Base-by-base conservation (phyloP, 768 basidiomycete species). In the Gloeostereum incarnatum region DNA sequence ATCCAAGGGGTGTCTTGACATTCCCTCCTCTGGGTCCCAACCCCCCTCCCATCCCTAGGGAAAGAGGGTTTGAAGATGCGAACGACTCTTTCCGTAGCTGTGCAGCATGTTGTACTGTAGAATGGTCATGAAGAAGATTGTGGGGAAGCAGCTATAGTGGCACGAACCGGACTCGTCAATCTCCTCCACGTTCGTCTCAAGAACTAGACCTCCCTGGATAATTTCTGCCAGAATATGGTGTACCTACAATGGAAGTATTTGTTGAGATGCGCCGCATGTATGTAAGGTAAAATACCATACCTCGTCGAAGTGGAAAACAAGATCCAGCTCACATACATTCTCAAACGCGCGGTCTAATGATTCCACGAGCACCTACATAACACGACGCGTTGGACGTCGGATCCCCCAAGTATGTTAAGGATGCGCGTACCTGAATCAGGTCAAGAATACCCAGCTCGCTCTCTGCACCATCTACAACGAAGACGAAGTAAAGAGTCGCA, bases 301-400 rank as follows among this genome's bases (percentile, higher is more conserved):
- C 71, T 98, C 92, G 57, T 98, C 96, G 52, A 97, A 99, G 57
- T 97, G 93, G 58, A 98, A 99, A 36, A 99, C 93, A 9, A 99
- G 71, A 58, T 99, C 96, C 31, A 99, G 68, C 58, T 99, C 96
- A 60, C 96, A 98, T 0, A 99, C 96, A 52, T 97, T 98, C 66
- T 96, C 91, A 54, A 98, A 99, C 11, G 90, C 81, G 25, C 91
- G 71, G 59, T 99, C 96, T 24, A 99, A 70, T 3, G 89, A 83
- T 64, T 99, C 96, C 41, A 99, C 96, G 52, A 99, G 91, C 13
- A 99, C 96, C 93, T 93, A 45, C 7, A 41, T 3, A 42, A 29
- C 11, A 29, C 16, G 9, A 23, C 9, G 34, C 6, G 19, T 13
- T 2, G 26, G 14, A 20, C 11, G 19, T 31, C 32, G 36, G 24